Base-by-base conservation (phyloP, 768 basidiomycete genomes). In the Termitomyces sp. region DNA sequence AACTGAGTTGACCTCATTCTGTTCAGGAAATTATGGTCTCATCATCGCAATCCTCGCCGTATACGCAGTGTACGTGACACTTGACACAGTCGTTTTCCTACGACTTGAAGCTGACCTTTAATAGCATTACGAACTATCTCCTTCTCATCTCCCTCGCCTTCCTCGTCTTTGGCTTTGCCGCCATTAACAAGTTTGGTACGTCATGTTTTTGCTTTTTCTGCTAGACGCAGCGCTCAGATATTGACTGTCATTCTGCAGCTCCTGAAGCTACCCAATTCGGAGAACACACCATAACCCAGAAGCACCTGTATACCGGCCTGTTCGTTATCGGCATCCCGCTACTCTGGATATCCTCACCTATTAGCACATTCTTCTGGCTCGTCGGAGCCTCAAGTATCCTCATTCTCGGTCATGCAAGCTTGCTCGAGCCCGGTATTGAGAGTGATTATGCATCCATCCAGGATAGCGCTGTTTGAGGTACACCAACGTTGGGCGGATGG, bases 351-450 rank as follows among this genome's bases (percentile, higher is more conserved):
- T 74, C 89, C 6, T 86, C 86, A 29, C 90, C 91, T 5, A 76
- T 92, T 65, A 72, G 78, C 76, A 90, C 91, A 26, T 84, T 98
- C 74, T 97, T 98, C 82, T 96, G 93, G 92, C 80, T 98, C 64
- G 86, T 96, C 59, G 94, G 94, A 20, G 88, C 90, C 1, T 94
- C 92, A 1, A 80, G 83, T 20, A 79, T 95, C 59, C 75, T 96
- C 60, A 91, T 98, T 65, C 76, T 96, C 60, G 85, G 78, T 10
- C 96, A 98, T 67, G 96, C 96, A 2, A 82, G 81, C 56, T 60
- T 98, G 61, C 85, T 98, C 61, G 96, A 98, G 72, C 96, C 95
- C 2, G 96, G 96, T 27, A 83, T 97, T 54, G 96, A 98, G 74
- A 91, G 89, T 74, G 94, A 96, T 70, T 97, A 97, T 64, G 85